A percentile compares a stretch with the other conserved stretches of the same genome.
These are phyloP conservation scores for Mycena latifolia DNA, from an alignment of 768 basidiomycete species.

Conservation along the genomic window DNA sequence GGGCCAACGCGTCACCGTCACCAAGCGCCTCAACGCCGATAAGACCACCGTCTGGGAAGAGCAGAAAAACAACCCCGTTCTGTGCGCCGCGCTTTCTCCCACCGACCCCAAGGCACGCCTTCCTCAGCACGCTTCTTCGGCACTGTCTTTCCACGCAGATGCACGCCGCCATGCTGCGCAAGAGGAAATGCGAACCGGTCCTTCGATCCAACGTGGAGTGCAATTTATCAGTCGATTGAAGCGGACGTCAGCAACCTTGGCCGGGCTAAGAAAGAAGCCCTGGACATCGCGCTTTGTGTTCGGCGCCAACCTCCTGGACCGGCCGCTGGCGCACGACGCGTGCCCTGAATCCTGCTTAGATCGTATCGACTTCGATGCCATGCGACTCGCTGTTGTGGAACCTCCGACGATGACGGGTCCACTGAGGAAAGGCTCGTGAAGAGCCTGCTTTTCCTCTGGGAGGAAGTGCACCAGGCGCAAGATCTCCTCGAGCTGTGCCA, in stretches of 20 bases:
- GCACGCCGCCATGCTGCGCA: constrained; percentile 16
- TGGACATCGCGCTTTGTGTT: neutral
- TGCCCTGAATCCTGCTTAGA: too few species aligned
- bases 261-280: neutral
- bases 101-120: neutral
- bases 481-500: too few species aligned
- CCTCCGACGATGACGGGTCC: too few species aligned
- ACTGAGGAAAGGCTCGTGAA: too few species aligned
- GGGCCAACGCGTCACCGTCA: constrained; percentile 12
- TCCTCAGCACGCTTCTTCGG: constrained; percentile 16
- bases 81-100: constrained; percentile 4
- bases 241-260: neutral
- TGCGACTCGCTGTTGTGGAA: too few species aligned
- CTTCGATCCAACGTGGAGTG: neutral
- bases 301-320: too few species aligned
- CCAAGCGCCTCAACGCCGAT: neutral
- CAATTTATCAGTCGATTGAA: neutral
- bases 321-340: too few species aligned
- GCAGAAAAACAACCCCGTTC: neutral
- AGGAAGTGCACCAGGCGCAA: too few species aligned
- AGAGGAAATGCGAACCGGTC: constrained; percentile 1
- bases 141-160: neutral
- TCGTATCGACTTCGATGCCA: too few species aligned
- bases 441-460: too few species aligned
- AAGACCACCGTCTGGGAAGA: constrained; percentile 12